A percentile compares a stretch with the other conserved stretches of the same genome.
phyloP scores from a whole-genome alignment of 2,329 filamentous ascomycete genomes.

The Lachnellula hyalina region DNA sequence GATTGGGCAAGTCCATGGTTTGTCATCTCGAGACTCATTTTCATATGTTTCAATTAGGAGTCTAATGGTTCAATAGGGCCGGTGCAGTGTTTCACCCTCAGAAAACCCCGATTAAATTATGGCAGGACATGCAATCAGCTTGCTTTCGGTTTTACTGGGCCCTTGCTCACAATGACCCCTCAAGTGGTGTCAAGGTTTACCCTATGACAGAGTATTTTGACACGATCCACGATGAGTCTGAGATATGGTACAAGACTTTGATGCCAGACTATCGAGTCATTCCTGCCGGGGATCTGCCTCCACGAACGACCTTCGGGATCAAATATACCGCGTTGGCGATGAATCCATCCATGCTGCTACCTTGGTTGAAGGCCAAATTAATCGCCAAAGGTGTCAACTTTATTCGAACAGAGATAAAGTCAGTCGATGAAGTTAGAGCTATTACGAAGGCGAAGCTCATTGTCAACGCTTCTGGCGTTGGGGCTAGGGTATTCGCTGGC shows the following conservation, averaged over 20 bases:
- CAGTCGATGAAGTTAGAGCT: conserved; percentile 11
- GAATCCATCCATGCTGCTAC: conserved; percentile 20
- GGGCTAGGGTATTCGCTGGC: conserved; percentile 14
- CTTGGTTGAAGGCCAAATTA: conserved; percentile 19
- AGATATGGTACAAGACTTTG: conserved; percentile 19
- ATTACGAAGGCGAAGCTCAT: conserved; percentile 14
- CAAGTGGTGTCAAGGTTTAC: conserved; percentile 21
- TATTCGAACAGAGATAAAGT: conserved; percentile 13
- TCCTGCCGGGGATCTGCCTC: conserved; percentile 11
- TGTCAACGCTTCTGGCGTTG: conserved; percentile 24
- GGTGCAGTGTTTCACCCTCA: conserved; percentile 27
- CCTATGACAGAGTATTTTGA: conserved; percentile 25
- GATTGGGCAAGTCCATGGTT: conserved; percentile 28
- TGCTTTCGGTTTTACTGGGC: conserved; percentile 21
- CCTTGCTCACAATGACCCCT: conserved; percentile 15
- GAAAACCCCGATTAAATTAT: conserved; percentile 2
- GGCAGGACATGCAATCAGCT: conserved; percentile 21
- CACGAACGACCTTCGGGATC: conserved; percentile 14
- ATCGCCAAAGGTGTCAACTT: conserved; percentile 19
- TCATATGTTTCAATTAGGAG: not conserved
- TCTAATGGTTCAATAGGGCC: conserved; percentile 16
- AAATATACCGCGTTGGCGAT: conserved; percentile 23
- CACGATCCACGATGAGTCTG: conserved; percentile 9
- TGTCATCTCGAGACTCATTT: not conserved
- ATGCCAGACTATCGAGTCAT: conserved; percentile 20